Evolutionary conservation across 371 early-diverging fungal species (phyloP), one percentile per base, ranked within the genome.

Genomic region (Nematocida sp.): DNA sequence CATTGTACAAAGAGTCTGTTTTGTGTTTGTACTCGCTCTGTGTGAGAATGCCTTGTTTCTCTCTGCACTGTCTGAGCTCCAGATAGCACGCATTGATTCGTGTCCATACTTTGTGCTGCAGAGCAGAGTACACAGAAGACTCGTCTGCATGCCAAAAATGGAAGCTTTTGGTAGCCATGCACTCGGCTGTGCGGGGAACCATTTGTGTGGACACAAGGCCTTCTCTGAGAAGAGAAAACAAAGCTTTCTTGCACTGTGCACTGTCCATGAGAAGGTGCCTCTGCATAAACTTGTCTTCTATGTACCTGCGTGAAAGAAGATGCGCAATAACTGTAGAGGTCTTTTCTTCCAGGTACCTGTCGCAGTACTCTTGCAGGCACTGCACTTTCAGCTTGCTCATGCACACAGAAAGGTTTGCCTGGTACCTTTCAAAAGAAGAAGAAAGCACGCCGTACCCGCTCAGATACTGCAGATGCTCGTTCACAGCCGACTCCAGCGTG

Each of bases 251-350:
- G 53, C 60, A 70, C 15, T 56, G n/a, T 13, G 66, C 17, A 0
- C 50, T 11, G 4, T 70, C 62, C 27, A 70, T 8, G 13, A 70
- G 60, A 36, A 52, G 25, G 40, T 70, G 53, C 48, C 60, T 70
- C 51, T 70, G 74, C 29, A 70, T 31, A 48, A 70, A 70, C 52
- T 45, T 58, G 38, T 70, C 74, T 23, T 70, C 74, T 8, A 70
- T 29, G 29, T 70, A 70, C 48, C 58, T 60, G 15, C 36, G 31
- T 0, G 31, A 38, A 8, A 70, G 38, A 5, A 70, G 74, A 21
- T 58, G 36, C n/a, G 74, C 54, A 8, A 70, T 23, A 21, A 70
- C 23, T 8, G 48, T 27, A 7, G 60, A 17, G 0, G 53, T 38
- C 40, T 4, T 40, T 7, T n/a, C n/a, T 15, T 60, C 62, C 21